These are phyloP conservation scores for Aspergillus tubingensis DNA, from an alignment of 2,329 filamentous ascomycete species.

Conservation along the genomic window DNA sequence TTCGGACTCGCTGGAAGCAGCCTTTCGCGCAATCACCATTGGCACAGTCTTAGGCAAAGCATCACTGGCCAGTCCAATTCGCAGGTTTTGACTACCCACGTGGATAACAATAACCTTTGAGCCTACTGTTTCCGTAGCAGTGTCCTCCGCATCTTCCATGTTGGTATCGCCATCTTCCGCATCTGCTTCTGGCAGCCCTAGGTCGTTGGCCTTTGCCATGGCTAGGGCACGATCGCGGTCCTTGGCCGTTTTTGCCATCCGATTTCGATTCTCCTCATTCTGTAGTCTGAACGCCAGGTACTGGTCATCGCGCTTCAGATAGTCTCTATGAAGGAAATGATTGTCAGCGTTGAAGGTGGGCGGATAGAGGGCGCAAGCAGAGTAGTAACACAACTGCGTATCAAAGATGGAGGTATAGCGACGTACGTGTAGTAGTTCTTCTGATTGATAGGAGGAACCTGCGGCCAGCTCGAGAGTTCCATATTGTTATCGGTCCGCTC, in stretches of 20 bases:
- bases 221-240: conserved; percentile 85
- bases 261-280: conserved; percentile 80
- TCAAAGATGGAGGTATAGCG: not conserved
- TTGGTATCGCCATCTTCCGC: conserved; percentile 55
- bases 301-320: conserved; percentile 97
- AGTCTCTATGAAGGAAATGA: conserved; percentile 64
- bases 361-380: not conserved
- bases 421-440: conserved; percentile 98
- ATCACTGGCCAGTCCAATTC: conserved; percentile 94
- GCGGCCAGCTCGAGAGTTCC: conserved; percentile 91
- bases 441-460: conserved; percentile 92
- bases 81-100: conserved; percentile 89
- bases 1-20: conserved; percentile 78
- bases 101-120: conserved; percentile 95
- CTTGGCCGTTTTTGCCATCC: conserved; percentile 80
- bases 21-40: conserved; percentile 84
- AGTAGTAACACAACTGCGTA: not conserved
- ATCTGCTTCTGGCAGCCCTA: conserved; percentile 55
- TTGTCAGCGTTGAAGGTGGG: conserved; percentile 15
- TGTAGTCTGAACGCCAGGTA: conserved; percentile 85
- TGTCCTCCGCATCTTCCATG: conserved; percentile 57
- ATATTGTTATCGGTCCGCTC: conserved; percentile 98
- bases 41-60: conserved; percentile 91
- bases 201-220: conserved; percentile 68
- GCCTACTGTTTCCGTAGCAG: conserved; percentile 66